These are phyloP conservation scores for Cymodocea nodosa DNA, from an alignment of 116 monocot genomes.

Conservation along the genomic window DNA sequence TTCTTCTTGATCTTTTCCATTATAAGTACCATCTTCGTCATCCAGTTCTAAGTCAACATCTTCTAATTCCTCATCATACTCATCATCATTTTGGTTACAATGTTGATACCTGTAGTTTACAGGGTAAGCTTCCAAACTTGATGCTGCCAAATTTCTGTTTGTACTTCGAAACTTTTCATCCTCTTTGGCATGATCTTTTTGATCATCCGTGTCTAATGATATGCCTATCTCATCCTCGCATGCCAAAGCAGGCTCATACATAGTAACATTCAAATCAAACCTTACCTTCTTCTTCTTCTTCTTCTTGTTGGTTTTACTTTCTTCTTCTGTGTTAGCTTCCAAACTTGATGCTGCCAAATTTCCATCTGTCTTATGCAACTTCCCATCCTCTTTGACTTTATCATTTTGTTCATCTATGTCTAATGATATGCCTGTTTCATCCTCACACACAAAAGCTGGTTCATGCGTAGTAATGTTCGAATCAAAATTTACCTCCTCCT, in stretches of 20 bases:
- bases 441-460: slow-evolving; percentile 1
- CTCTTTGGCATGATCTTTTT: neutral
- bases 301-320: too few species aligned
- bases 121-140: slow-evolving; percentile 12
- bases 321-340: neutral
- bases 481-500: slow-evolving; percentile 91
- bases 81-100: slow-evolving; percentile 13
- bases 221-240: neutral
- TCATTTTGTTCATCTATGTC: slow-evolving; percentile 8
- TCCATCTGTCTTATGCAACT: slow-evolving; percentile 3
- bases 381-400: slow-evolving; percentile 3
- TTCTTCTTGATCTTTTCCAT: slow-evolving; percentile 30
- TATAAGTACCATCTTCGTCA: slow-evolving; percentile 4
- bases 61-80: slow-evolving; percentile 9
- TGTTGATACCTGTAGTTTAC: slow-evolving; percentile 70
- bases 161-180: neutral
- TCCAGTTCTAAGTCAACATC: slow-evolving; percentile 14
- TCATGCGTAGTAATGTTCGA: slow-evolving; percentile 61
- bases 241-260: slow-evolving; percentile 21
- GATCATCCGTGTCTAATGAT: slow-evolving; percentile 12
- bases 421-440: slow-evolving; percentile 1
- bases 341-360: neutral
- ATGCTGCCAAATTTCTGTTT: slow-evolving; percentile 1
- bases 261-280: slow-evolving; percentile 73
- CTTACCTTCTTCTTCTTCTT: slow-evolving; percentile 65